Evolutionary conservation across 2,329 filamentous ascomycete species (phyloP).

Genomic region (Alternaria brassicicola): DNA sequence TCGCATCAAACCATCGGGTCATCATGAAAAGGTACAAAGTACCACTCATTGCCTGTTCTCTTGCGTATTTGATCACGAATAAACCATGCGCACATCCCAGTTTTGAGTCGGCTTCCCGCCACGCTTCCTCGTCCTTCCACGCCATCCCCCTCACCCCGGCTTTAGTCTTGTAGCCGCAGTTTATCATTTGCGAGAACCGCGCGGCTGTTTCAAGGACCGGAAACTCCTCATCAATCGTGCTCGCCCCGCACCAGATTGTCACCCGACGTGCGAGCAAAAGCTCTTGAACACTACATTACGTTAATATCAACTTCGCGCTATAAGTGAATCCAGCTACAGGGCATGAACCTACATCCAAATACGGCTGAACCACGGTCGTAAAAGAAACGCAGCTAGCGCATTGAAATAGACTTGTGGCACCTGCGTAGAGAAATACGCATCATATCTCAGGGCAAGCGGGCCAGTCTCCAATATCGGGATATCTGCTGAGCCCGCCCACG

Average conservation of each 20-base stretch:
- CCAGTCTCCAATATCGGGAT: not conserved
- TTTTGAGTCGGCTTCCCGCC: not conserved
- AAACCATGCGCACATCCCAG: not conserved
- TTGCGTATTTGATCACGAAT: not conserved
- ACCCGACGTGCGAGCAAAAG: not conserved
- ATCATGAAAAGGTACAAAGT: not conserved
- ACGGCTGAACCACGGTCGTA: not conserved
- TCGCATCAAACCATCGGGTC: not conserved
- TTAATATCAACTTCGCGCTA: not conserved
- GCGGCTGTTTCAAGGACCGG: not conserved
- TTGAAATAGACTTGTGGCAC: not conserved
- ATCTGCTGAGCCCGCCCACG: not conserved
- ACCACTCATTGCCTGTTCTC: not conserved
- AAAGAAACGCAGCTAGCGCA: not conserved
- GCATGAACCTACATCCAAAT: not conserved
- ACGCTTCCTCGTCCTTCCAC: fast-evolving
- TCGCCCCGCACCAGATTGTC: not conserved
- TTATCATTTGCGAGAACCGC: not conserved
- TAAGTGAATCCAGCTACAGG: too few relatives aligned
- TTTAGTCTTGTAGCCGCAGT: not conserved
- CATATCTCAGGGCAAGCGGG: not conserved
- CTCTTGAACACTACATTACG: not conserved
- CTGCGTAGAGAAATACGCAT: not conserved
- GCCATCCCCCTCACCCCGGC: not conserved
- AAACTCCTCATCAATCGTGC: not conserved